Evolutionary conservation across 495 filamentous ascomycete species (phyloP), one percentile per base, ranked within the genome.

Genomic region (Xylaria curta): DNA sequence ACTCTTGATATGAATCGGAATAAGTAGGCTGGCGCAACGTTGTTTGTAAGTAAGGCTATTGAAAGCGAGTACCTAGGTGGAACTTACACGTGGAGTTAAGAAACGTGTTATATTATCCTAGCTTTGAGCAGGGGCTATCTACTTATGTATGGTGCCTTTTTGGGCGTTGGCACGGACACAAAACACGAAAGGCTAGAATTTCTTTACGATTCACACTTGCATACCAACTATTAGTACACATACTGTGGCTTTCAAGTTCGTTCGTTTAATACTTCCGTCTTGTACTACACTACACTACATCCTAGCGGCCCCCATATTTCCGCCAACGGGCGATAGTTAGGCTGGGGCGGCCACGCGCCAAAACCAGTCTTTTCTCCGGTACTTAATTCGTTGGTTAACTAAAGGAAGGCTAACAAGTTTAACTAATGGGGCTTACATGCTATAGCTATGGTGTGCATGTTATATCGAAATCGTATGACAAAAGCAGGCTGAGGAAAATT

Each of bases 381-480:
- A 38, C n/a, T n/a, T n/a, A n/a, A n/a, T 38, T 33, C 31, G 33
- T 21, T 60, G 31, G 31, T 60, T 6, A 4, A n/a, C n/a, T n/a
- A n/a, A n/a, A 38, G 58, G 38, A 3, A 38, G 4, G 54, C 54
- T 59, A 59, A 56, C 10, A n/a, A 28, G 15, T 7, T 60, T 12
- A 8, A 36, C 42, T 28, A 46, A 64, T 44, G 19, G 40, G 40
- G 61, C 61, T 31, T 49, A 51, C 31, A 26, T 65, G 46, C 10
- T 53, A 0, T 53, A 31, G 26, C 13, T 36, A 26, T 13, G 1
- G 4, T 26, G 13, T n/a, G 33, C 38, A 21, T 38, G 12, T n/a
- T 40, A 10, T 40, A 10, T 66, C 4, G 31, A 21, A 13, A 53
- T 66, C 63, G 63, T 66, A 66, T 66, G 63, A 66, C 38, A 31